Percentiles rank a stretch among this genome's conserved stretches.
phyloP scores from a whole-genome alignment of 2,329 filamentous ascomycete species.

The Phialemoniopsis sp. region DNA sequence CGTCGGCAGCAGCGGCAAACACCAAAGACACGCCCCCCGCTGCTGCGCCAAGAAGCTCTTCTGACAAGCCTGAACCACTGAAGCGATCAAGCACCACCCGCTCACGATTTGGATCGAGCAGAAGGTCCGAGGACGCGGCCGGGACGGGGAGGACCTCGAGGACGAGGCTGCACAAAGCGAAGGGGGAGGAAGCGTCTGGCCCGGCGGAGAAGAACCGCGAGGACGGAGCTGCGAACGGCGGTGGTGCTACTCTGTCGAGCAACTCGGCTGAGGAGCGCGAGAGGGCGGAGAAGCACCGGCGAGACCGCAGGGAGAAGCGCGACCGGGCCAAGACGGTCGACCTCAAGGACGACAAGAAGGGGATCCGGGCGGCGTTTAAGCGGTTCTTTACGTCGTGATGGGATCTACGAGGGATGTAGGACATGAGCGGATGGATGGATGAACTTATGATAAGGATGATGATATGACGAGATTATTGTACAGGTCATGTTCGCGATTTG shows the following conservation, averaged over 20 bases:
- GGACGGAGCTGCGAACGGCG: neutral
- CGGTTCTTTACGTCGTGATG: too few relatives aligned
- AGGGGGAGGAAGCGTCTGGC: neutral
- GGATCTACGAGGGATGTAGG: too few relatives aligned
- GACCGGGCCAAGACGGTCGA: conserved; percentile 1
- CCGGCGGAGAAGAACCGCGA: neutral
- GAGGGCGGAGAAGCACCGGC: conserved; percentile 10
- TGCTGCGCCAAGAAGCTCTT: neutral
- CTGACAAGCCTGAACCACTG: conserved; percentile 9
- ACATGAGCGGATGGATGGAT: too few relatives aligned
- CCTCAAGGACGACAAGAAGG: too few relatives aligned
- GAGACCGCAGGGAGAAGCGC: conserved; percentile 11
- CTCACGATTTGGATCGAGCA: conserved; percentile 11
- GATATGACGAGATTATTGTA: too few relatives aligned
- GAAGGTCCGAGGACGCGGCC: conserved; percentile 10
- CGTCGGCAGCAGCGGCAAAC: too few relatives aligned
- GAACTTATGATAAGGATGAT: too few relatives aligned
- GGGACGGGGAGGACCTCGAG: neutral
- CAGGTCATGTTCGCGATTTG: too few relatives aligned
- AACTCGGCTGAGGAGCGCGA: neutral
- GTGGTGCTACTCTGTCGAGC: conserved; percentile 2
- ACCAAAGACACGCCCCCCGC: too few relatives aligned
- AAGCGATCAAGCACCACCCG: conserved; percentile 13
- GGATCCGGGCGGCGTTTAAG: too few relatives aligned
- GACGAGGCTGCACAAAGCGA: neutral